These are phyloP conservation scores for Zostera marina DNA, from an alignment of 116 monocot species.

Conservation along the genomic window DNA sequence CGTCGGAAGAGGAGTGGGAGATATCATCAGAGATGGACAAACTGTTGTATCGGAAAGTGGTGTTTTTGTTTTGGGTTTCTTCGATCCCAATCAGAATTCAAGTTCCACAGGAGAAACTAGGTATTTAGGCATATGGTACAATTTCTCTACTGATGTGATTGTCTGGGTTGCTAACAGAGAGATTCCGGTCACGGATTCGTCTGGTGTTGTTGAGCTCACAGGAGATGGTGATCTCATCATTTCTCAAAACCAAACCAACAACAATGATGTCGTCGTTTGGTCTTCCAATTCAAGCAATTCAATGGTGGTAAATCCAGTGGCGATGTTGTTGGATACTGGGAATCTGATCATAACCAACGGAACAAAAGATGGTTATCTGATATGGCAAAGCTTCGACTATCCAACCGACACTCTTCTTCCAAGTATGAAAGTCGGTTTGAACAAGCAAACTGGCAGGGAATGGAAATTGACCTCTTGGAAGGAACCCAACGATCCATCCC, in stretches of 20 bases:
- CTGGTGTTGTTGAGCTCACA: background rate
- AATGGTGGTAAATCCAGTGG: background rate
- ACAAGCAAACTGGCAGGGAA: background rate
- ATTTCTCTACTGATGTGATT: background rate
- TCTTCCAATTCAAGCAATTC: no score
- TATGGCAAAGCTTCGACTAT: no score
- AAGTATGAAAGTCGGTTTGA: background rate
- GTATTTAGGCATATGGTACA: conserved; percentile 1
- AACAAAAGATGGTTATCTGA: no score
- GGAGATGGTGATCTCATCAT: no score
- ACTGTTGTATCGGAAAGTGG: no score
- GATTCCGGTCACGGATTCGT: background rate
- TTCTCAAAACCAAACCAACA: no score
- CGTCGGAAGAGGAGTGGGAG: no score
- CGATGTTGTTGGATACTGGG: background rate
- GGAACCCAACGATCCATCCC: conserved; percentile 5
- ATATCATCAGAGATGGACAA: no score
- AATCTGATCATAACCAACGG: background rate
- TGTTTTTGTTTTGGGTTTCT: no score
- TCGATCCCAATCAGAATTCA: no score
- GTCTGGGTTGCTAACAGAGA: background rate
- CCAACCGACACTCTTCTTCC: background rate
- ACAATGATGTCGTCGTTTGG: no score
- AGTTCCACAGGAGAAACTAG: no score
- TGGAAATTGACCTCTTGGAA: conserved; percentile 12